These are phyloP conservation scores for Prunus davidiana DNA, from an alignment of 306 rosid genomes.

Conservation along the genomic window DNA sequence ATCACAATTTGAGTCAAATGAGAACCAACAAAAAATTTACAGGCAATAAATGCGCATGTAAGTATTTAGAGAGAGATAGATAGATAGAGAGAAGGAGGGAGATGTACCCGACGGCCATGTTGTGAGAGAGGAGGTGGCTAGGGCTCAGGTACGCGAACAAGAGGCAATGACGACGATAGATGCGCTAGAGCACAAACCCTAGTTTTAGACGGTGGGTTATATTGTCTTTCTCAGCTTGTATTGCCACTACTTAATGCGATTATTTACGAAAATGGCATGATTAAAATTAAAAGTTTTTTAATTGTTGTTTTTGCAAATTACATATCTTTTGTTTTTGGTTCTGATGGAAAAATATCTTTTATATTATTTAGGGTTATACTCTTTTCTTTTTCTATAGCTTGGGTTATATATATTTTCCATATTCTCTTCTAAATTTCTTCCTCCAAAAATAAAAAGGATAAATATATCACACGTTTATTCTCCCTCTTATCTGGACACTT, in stretches of 20 bases:
- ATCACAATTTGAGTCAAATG: background rate
- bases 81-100: background rate
- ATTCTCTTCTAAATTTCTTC: no score
- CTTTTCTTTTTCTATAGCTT: background rate
- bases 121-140: background rate
- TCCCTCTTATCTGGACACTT: no score
- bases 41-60: background rate
- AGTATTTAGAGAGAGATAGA: background rate
- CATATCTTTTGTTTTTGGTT: background rate
- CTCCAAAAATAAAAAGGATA: no score
- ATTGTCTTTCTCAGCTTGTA: background rate
- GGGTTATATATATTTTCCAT: background rate
- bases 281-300: background rate
- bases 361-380: background rate
- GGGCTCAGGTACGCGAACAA: constrained; percentile 11
- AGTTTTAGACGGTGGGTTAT: background rate
- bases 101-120: constrained; percentile 39
- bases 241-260: background rate
- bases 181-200: background rate
- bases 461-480: no score
- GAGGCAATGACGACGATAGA: background rate
- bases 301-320: background rate
- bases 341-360: no score
- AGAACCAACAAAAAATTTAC: background rate
- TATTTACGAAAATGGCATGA: constrained; percentile 20